phyloP scores from a whole-genome alignment of 495 filamentous ascomycete species.

The Lophiotrema nucula region DNA sequence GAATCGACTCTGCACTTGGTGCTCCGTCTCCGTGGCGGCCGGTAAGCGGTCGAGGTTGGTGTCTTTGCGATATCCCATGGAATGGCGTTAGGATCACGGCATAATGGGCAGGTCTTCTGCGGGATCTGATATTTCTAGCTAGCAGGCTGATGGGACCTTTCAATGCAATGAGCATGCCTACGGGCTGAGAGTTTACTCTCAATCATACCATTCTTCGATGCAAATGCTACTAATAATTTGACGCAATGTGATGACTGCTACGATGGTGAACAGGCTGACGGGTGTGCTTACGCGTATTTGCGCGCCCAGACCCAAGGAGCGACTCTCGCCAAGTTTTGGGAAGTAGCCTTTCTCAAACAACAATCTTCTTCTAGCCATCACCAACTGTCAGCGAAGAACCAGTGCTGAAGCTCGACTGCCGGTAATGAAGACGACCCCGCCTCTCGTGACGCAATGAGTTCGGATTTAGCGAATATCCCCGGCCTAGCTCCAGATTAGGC shows the following conservation, averaged over 20 bases:
- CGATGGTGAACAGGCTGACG: too few species aligned
- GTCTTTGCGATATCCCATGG: constrained; percentile 9
- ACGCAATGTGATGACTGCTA: too few species aligned
- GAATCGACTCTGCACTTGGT: constrained; percentile 59
- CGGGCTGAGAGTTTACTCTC: constrained; percentile 33
- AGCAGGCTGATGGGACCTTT: constrained; percentile 3
- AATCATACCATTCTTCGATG: neutral
- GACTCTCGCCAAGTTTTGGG: too few species aligned
- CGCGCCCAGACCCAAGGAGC: too few species aligned
- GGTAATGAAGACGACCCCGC: too few species aligned
- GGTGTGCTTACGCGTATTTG: too few species aligned
- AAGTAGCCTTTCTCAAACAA: too few species aligned
- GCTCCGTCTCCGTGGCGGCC: constrained; percentile 48
- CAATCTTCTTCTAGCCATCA: too few species aligned
- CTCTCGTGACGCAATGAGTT: neutral
- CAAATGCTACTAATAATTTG: too few species aligned
- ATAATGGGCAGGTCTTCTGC: constrained; percentile 17
- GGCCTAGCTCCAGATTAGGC: neutral
- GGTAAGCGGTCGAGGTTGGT: constrained; percentile 38
- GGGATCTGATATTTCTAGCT: constrained; percentile 17
- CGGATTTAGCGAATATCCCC: neutral
- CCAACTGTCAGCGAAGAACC: too few species aligned
- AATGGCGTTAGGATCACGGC: constrained; percentile 22
- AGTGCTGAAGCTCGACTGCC: too few species aligned
- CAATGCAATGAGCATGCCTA: constrained; percentile 29